These are phyloP conservation scores for Diaporthe citrichinensis DNA, from an alignment of 2,329 filamentous ascomycete genomes.

Conservation along the genomic window DNA sequence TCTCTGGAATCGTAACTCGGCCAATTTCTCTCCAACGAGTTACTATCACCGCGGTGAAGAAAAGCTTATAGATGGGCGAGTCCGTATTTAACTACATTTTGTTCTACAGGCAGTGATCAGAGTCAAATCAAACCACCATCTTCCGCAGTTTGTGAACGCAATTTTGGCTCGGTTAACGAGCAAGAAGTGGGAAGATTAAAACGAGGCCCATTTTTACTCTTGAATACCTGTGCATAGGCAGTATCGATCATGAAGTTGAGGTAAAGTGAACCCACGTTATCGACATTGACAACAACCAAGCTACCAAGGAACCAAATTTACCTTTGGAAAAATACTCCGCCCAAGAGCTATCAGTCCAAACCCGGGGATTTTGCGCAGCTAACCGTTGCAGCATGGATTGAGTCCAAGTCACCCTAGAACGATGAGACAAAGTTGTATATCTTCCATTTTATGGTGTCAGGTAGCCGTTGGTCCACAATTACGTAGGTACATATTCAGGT, in stretches of 20 bases:
- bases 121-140: background rate
- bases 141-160: background rate
- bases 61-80: background rate
- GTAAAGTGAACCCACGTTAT: background rate
- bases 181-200: background rate
- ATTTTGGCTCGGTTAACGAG: background rate
- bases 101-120: background rate
- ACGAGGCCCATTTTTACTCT: background rate
- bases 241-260: background rate
- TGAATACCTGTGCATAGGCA: background rate
- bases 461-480: background rate
- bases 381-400: background rate
- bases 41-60: no score
- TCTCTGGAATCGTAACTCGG: background rate
- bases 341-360: background rate
- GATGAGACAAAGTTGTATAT: background rate
- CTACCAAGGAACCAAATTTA: background rate
- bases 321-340: background rate
- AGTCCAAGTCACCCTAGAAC: background rate
- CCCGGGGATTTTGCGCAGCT: no score
- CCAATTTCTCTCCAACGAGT: background rate
- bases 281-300: background rate
- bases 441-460: background rate
- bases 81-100: no score
- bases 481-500: background rate